Evolutionary conservation across 106 monocot genomes (phyloP).

Genomic region (Vanilla planifolia): DNA sequence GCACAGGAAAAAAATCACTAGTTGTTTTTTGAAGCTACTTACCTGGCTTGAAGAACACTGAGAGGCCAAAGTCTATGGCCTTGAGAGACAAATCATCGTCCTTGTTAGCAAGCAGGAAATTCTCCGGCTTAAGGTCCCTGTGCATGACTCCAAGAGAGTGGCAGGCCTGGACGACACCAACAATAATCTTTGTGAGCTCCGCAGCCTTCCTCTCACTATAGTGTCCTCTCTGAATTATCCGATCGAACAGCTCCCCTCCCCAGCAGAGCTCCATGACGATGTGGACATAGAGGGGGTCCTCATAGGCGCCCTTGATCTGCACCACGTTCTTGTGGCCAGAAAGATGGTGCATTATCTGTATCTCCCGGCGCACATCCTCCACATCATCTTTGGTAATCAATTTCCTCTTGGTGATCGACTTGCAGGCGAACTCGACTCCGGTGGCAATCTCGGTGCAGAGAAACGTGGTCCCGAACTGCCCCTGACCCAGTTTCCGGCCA

Average conservation of each 20-base stretch:
- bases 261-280: conserved; percentile 67
- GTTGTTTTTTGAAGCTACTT: neutral
- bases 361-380: conserved; percentile 63
- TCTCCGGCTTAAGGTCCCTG: conserved; percentile 70
- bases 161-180: conserved; percentile 56
- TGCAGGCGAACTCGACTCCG: conserved; percentile 52
- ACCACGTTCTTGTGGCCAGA: conserved; percentile 59
- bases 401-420: conserved; percentile 66
- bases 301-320: conserved; percentile 54
- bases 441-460: conserved; percentile 49
- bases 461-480: conserved; percentile 70
- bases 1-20: too few species aligned
- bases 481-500: conserved; percentile 57
- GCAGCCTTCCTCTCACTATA: conserved; percentile 59
- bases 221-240: conserved; percentile 61
- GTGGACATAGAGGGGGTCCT: conserved; percentile 47
- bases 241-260: conserved; percentile 61
- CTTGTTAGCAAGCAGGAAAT: conserved; percentile 48
- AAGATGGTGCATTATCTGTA: conserved; percentile 74
- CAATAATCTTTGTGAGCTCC: conserved; percentile 40
- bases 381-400: conserved; percentile 49
- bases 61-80: conserved; percentile 66
- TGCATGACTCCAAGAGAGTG: conserved; percentile 73
- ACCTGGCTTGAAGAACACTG: conserved; percentile 78
- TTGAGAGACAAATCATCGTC: conserved; percentile 55